Conservation (phyloP, 2,329 filamentous ascomycete species). For the Zymoseptoria pseudotritici region DNA sequence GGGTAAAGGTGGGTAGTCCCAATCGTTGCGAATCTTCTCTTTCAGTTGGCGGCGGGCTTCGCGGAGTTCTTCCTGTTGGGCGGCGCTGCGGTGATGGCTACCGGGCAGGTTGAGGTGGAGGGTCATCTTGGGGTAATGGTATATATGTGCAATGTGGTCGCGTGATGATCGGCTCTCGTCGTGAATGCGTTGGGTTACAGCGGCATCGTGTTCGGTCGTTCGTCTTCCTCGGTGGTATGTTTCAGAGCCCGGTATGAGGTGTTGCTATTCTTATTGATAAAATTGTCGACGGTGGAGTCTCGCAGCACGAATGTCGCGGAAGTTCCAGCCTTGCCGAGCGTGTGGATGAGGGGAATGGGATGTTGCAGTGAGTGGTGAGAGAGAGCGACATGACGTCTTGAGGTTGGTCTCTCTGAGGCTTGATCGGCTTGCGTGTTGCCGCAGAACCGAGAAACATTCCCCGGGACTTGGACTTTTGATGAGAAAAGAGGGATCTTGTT, state of each 20-base stretch:
- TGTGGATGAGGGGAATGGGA: too few species aligned
- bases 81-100: slow-evolving; percentile 26
- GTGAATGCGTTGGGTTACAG: background rate
- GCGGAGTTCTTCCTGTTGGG: slow-evolving; percentile 36
- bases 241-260: background rate
- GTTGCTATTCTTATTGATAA: background rate
- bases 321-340: too few species aligned
- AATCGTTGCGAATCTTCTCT: slow-evolving; percentile 39
- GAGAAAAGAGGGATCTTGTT: background rate
- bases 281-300: background rate
- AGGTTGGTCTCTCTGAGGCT: too few species aligned
- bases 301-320: background rate
- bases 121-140: slow-evolving; percentile 16
- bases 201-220: background rate
- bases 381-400: too few species aligned
- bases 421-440: background rate
- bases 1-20: slow-evolving; percentile 35
- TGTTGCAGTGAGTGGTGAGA: too few species aligned
- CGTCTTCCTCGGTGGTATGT: background rate
- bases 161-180: background rate
- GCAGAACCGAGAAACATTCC: background rate
- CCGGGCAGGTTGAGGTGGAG: slow-evolving; percentile 23
- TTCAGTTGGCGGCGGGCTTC: slow-evolving; percentile 36
- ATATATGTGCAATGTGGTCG: background rate
- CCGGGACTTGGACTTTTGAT: background rate